Percentiles rank a stretch among this genome's conserved stretches.
These are phyloP conservation scores for Zymoseptoria brevis DNA, from an alignment of 2,329 filamentous ascomycete species.

Conservation along the genomic window DNA sequence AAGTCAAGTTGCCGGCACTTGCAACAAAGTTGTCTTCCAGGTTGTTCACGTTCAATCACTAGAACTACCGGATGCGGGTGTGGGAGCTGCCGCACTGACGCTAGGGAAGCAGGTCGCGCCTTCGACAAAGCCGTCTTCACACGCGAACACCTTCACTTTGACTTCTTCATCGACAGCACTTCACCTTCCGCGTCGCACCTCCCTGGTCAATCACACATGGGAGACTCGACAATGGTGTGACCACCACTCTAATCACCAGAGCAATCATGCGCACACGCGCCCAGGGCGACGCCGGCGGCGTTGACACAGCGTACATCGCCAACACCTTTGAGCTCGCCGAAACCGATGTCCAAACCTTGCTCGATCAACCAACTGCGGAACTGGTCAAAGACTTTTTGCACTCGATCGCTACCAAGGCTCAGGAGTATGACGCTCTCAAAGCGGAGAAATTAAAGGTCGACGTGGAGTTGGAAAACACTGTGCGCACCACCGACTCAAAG, in stretches of 20 bases:
- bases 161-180: neutral
- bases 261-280: slow-evolving; percentile 42
- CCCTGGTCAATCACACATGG: neutral
- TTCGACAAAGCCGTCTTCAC: too few species aligned
- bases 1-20: too few species aligned
- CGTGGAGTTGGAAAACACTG: slow-evolving; percentile 86
- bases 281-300: slow-evolving; percentile 41
- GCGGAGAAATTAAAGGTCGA: slow-evolving; percentile 83
- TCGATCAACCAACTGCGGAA: slow-evolving; percentile 65
- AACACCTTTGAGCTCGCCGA: slow-evolving; percentile 63
- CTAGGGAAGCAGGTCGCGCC: too few species aligned
- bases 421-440: slow-evolving; percentile 71
- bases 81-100: too few species aligned
- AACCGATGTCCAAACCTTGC: slow-evolving; percentile 51
- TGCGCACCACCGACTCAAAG: slow-evolving; percentile 74
- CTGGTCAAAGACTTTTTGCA: slow-evolving; percentile 68
- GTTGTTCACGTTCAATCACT: too few species aligned
- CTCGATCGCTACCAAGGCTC: slow-evolving; percentile 68
- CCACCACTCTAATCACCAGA: neutral
- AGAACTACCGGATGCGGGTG: too few species aligned
- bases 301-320: slow-evolving; percentile 67
- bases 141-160: neutral
- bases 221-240: slow-evolving; percentile 11
- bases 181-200: neutral
- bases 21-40: too few species aligned